Conservation (phyloP, 2,329 filamentous ascomycete species). For the Cercospora berteroae region DNA sequence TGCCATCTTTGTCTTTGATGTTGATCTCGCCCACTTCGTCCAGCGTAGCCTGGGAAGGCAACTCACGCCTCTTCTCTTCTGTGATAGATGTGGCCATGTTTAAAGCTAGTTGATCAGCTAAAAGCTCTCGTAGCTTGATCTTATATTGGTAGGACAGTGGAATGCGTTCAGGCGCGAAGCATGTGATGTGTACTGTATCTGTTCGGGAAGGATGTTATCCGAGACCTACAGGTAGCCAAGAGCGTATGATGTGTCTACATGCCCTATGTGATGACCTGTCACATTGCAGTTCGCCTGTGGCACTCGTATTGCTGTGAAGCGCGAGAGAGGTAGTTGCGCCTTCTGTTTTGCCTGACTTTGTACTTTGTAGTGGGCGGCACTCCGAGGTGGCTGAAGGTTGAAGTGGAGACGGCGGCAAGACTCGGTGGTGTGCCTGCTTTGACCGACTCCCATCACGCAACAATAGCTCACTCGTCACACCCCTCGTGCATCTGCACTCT, state of each 20-base stretch:
- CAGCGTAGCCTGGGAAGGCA: conserved; percentile 23
- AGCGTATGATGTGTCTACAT: not conserved
- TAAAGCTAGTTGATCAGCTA: not conserved
- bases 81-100: conserved; percentile 18
- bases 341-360: not conserved
- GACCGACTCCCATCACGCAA: conserved; percentile 3
- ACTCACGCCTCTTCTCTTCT: conserved; percentile 16
- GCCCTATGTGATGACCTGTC: not conserved
- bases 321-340: not conserved
- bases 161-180: not conserved
- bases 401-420: conserved; percentile 4
- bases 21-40: conserved; percentile 26
- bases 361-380: not conserved
- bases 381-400: not conserved
- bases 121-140: not conserved
- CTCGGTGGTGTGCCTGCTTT: conserved; percentile 3
- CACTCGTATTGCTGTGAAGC: not conserved
- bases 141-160: not conserved
- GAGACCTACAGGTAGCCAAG: not conserved
- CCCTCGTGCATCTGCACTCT: not conserved
- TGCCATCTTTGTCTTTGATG: conserved; percentile 32
- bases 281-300: not conserved
- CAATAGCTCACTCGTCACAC: conserved; percentile 1
- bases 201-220: not conserved
- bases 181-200: not conserved